phyloP scores from a whole-genome alignment of 2,329 filamentous ascomycete species.

The Alternaria conjuncta region DNA sequence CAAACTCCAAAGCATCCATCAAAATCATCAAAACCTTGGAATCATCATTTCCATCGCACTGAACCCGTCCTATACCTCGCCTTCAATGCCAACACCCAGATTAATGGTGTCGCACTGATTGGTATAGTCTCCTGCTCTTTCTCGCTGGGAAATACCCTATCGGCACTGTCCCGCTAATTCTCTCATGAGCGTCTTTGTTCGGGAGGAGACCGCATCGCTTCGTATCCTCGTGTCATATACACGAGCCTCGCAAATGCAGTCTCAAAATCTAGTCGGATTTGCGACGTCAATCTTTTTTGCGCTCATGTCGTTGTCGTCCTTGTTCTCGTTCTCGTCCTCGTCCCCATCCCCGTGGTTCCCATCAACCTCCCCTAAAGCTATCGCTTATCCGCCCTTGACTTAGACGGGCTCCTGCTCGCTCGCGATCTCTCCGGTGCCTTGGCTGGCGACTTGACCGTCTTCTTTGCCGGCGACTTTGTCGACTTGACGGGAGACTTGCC shows the following conservation, averaged over 20 bases:
- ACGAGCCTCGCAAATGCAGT: not conserved
- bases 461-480: not conserved
- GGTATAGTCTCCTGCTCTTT: not conserved
- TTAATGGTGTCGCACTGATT: not conserved
- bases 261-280: not conserved
- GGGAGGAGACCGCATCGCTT: not conserved
- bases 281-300: not conserved
- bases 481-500: not conserved
- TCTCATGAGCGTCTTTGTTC: not conserved
- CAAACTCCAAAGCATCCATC: too few relatives aligned
- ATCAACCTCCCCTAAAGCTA: not conserved
- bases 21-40: too few relatives aligned
- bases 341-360: not conserved
- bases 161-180: not conserved
- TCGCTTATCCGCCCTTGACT: accelerated
- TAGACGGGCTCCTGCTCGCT: not conserved
- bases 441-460: not conserved
- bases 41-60: not conserved
- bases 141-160: not conserved
- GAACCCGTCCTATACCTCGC: not conserved
- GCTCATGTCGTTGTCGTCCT: not conserved
- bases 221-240: not conserved
- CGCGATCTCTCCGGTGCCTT: not conserved
- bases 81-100: not conserved
- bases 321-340: not conserved